Percentiles rank a stretch among this genome's conserved stretches.
Conservation (phyloP, 805 yeast species). For the Myxozyma neglecta region DNA sequence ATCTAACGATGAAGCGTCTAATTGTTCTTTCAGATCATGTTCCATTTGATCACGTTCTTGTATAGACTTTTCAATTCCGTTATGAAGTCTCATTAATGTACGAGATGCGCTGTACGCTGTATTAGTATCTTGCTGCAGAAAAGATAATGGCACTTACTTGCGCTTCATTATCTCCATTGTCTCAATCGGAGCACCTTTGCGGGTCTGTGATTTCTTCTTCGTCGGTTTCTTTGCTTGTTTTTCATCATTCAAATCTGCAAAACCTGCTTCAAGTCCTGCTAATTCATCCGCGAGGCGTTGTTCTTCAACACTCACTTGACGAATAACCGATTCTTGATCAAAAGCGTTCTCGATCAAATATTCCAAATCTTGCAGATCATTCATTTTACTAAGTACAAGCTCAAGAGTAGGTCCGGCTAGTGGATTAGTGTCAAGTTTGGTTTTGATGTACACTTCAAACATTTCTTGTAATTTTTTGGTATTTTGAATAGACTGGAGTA, state of each 20-base stretch:
- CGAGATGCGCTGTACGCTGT: conserved; percentile 35
- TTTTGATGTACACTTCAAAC: conserved; percentile 6
- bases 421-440: background rate
- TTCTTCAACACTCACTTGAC: conserved; percentile 13
- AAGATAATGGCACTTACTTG: conserved; percentile 5
- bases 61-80: conserved; percentile 37
- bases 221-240: conserved; percentile 16
- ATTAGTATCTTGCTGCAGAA: background rate
- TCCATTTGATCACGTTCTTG: conserved; percentile 35
- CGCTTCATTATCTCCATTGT: conserved; percentile 34
- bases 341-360: conserved; percentile 17
- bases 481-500: conserved; percentile 46
- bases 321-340: conserved; percentile 28
- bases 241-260: conserved; percentile 21
- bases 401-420: conserved; percentile 1
- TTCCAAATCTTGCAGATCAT: conserved; percentile 18
- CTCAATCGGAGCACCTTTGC: conserved; percentile 31
- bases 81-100: conserved; percentile 43
- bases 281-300: conserved; percentile 21
- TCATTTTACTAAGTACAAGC: conserved; percentile 1
- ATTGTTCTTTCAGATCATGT: conserved; percentile 10
- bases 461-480: conserved; percentile 14
- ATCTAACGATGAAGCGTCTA: conserved; percentile 38
- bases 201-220: conserved; percentile 21
- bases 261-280: conserved; percentile 31